These are phyloP conservation scores for Nakataea oryzae DNA, from an alignment of 2,329 filamentous ascomycete species.

Conservation along the genomic window DNA sequence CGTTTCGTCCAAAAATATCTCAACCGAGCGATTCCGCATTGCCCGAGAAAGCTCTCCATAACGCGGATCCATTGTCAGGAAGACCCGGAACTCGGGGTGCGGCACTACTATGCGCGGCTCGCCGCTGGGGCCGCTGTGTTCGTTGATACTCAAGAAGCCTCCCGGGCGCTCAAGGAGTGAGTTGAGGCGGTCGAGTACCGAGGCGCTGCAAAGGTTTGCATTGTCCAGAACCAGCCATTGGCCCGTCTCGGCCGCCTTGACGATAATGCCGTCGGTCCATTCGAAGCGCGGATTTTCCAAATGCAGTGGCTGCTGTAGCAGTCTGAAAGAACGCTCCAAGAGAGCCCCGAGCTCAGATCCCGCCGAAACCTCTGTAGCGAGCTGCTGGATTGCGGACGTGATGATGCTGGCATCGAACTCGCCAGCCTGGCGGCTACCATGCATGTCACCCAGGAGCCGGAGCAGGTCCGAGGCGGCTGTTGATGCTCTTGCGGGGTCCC, in stretches of 20 bases:
- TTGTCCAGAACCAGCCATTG: constrained; percentile 95
- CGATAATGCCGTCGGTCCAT: constrained; percentile 89
- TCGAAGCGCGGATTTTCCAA: constrained; percentile 77
- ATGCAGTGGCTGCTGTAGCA: constrained; percentile 41
- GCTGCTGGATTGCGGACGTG: constrained; percentile 21
- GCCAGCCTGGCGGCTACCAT: constrained; percentile 17
- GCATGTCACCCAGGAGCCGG: background rate
- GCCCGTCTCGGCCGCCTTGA: constrained; percentile 75
- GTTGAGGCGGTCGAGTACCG: constrained; percentile 88
- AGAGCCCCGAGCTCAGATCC: constrained; percentile 34
- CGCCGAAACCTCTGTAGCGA: constrained; percentile 29
- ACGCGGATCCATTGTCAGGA: constrained; percentile 84
- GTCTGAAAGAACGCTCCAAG: constrained; percentile 34
- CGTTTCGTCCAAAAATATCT: constrained; percentile 62
- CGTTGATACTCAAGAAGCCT: constrained; percentile 81
- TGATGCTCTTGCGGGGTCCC: background rate
- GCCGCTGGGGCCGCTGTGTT: constrained; percentile 76
- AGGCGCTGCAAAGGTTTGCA: constrained; percentile 91
- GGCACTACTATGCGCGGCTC: constrained; percentile 70
- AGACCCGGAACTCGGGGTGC: constrained; percentile 81
- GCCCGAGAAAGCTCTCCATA: constrained; percentile 91
- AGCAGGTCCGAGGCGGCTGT: constrained; percentile 35
- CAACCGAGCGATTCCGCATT: constrained; percentile 91
- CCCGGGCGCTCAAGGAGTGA: constrained; percentile 79
- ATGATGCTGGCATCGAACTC: constrained; percentile 25